Percentiles rank a stretch among this genome's conserved stretches.
These are phyloP conservation scores for Ceratobasidium sp. DNA, from an alignment of 1,284 basidiomycete genomes.

Conservation along the genomic window DNA sequence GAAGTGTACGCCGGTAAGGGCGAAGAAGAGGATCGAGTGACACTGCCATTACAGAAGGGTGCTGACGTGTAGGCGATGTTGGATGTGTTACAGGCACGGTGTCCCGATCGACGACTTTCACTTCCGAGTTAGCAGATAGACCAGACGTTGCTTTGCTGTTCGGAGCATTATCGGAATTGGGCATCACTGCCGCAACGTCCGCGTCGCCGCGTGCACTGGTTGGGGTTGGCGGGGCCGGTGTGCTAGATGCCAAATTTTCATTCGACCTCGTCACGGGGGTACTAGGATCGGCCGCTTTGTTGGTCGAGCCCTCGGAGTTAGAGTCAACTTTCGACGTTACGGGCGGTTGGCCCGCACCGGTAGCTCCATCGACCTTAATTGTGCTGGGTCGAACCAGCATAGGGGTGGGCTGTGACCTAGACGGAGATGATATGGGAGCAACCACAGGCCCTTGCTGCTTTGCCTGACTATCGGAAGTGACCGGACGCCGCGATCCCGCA, in stretches of 20 bases:
- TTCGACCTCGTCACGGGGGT: too few relatives aligned
- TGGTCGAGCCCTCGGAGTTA: too few relatives aligned
- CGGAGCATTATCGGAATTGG: too few relatives aligned
- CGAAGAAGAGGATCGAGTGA: neutral
- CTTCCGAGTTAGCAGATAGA: neutral
- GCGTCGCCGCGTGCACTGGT: neutral
- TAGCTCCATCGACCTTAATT: neutral
- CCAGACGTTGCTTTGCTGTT: too few relatives aligned
- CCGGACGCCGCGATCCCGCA: neutral
- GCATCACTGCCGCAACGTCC: too few relatives aligned
- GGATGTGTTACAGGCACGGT: neutral
- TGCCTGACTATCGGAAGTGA: neutral
- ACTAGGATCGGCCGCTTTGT: too few relatives aligned
- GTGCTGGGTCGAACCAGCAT: neutral
- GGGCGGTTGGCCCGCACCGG: too few relatives aligned
- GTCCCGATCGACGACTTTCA: too few relatives aligned
- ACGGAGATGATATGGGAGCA: neutral
- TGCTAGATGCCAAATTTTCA: neutral
- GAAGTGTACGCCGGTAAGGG: conserved; percentile 24
- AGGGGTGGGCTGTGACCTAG: neutral
- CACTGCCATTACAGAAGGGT: neutral
- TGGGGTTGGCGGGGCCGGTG: neutral
- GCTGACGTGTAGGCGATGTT: neutral
- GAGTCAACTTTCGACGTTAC: too few relatives aligned
- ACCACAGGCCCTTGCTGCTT: conserved; percentile 20